phyloP scores from a whole-genome alignment of 2,329 filamentous ascomycete species.

The Balansia obtecta region DNA sequence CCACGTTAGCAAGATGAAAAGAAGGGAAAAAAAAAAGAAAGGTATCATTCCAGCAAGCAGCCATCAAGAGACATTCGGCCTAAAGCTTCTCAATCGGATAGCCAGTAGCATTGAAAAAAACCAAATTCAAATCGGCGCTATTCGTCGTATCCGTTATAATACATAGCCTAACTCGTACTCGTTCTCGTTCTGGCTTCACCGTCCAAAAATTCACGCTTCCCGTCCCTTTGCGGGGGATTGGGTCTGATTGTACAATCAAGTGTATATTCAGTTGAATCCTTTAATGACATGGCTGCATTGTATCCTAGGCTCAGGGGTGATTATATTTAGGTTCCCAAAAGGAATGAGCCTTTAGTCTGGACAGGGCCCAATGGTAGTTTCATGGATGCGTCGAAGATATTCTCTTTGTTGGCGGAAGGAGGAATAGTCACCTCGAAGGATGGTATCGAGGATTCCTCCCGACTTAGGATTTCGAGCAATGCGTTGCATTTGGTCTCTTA shows the following conservation, averaged over 20 bases:
- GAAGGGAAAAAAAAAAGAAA: background rate
- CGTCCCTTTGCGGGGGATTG: background rate
- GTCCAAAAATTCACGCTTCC: conserved; percentile 2
- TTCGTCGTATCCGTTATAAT: conserved; percentile 8
- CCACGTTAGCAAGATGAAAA: conserved; percentile 14
- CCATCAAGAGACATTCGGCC: background rate
- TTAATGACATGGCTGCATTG: background rate
- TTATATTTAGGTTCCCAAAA: too few species aligned
- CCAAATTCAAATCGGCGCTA: background rate
- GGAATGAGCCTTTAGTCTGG: conserved; percentile 11
- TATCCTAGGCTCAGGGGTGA: background rate
- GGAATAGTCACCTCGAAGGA: conserved; percentile 69
- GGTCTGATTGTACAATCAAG: background rate
- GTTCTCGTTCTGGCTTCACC: background rate
- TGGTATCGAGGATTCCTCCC: conserved; percentile 48
- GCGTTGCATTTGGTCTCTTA: conserved; percentile 46
- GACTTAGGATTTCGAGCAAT: conserved; percentile 23
- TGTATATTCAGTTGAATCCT: background rate
- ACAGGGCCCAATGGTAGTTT: conserved; percentile 23
- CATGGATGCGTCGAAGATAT: conserved; percentile 43
- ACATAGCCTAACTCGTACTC: conserved; percentile 2
- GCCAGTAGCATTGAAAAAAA: background rate
- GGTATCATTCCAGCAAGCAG: background rate
- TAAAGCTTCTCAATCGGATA: background rate
- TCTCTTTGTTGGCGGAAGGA: conserved; percentile 58